Conservation (phyloP, 768 basidiomycete genomes). For the Melanogaster broomeanus region DNA sequence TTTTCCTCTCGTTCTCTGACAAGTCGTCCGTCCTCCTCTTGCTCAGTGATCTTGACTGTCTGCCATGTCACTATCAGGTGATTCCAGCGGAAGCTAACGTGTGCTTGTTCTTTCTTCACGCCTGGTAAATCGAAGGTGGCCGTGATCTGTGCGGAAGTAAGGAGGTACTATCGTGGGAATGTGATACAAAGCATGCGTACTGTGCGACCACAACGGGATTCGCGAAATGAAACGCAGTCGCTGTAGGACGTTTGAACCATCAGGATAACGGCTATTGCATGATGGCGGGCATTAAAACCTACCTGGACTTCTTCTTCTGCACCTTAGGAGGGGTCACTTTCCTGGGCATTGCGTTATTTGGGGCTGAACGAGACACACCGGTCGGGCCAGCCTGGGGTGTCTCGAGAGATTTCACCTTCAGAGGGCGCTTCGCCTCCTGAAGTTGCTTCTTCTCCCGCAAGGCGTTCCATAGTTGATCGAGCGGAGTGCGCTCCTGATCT, state of each 20-base stretch:
- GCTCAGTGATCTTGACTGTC: slow-evolving; percentile 57
- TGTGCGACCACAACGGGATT: slow-evolving; percentile 67
- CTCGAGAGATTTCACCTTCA: slow-evolving; percentile 73
- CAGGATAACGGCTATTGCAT: slow-evolving; percentile 9
- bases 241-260: slow-evolving; percentile 18
- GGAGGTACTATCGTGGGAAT: slow-evolving; percentile 12
- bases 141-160: slow-evolving; percentile 46
- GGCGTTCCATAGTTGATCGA: slow-evolving; percentile 67
- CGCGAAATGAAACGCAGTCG: slow-evolving; percentile 64
- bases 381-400: slow-evolving; percentile 22
- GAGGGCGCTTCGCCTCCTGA: slow-evolving; percentile 65
- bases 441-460: slow-evolving; percentile 66
- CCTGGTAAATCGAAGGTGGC: slow-evolving; percentile 73
- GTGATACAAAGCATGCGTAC: slow-evolving; percentile 31
- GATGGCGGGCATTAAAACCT: slow-evolving; percentile 27
- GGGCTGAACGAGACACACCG: slow-evolving; percentile 19
- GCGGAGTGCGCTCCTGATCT: slow-evolving; percentile 30
- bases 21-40: slow-evolving; percentile 59
- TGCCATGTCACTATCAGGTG: slow-evolving; percentile 69
- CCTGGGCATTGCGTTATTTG: slow-evolving; percentile 22
- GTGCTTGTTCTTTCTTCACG: slow-evolving; percentile 71
- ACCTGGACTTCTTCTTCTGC: slow-evolving; percentile 69
- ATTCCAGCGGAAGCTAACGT: slow-evolving; percentile 69
- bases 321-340: slow-evolving; percentile 41
- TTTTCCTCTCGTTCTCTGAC: slow-evolving; percentile 65